A percentile compares a stretch with the other conserved stretches of the same genome.
Conservation (phyloP, 2,329 filamentous ascomycete species). For the Colletotrichum musicola region DNA sequence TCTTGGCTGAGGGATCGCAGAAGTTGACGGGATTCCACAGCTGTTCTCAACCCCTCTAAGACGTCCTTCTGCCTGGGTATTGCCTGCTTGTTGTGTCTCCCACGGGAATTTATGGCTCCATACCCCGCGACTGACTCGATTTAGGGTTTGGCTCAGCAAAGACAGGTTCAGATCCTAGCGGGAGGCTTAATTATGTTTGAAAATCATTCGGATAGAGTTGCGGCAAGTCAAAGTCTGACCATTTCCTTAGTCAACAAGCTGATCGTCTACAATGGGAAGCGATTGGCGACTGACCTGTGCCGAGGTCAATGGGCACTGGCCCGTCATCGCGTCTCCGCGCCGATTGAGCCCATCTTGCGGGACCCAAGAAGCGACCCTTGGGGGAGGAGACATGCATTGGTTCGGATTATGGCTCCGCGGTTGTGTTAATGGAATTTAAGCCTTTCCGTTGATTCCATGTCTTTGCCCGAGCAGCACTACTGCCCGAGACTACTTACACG, state of each 20-base stretch:
- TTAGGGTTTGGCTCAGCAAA: neutral
- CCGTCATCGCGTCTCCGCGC: neutral
- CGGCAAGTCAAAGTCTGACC: slow-evolving; percentile 23
- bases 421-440: too few species aligned
- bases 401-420: too few species aligned
- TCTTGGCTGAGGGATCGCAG: neutral
- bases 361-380: neutral
- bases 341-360: neutral
- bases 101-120: neutral
- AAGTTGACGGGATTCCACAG: neutral
- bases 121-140: neutral
- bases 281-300: neutral
- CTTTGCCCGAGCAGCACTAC: too few species aligned
- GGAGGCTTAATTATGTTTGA: slow-evolving; percentile 15
- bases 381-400: neutral
- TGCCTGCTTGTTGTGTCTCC: too few species aligned
- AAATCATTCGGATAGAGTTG: neutral
- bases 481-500: too few species aligned
- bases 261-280: neutral
- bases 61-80: neutral
- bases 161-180: slow-evolving; percentile 1
- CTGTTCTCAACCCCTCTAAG: neutral
- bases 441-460: too few species aligned
- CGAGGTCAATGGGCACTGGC: neutral
- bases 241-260: neutral